phyloP scores from a whole-genome alignment of 768 basidiomycete genomes.

The Sistotremastrum suecicum region DNA sequence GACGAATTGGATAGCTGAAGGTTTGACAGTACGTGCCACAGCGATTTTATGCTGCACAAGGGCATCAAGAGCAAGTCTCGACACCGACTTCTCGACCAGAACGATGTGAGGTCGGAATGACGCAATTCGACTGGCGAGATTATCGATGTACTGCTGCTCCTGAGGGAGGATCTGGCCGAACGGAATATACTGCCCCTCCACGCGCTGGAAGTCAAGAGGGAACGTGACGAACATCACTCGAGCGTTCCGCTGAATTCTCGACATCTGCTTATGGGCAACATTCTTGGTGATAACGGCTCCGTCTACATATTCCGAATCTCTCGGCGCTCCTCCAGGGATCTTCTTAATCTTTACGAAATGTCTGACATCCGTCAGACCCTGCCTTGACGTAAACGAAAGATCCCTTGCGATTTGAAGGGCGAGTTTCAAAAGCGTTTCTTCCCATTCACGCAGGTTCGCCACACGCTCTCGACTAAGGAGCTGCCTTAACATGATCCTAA shows the following conservation, averaged over 20 bases:
- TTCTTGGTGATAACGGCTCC: conserved; percentile 98
- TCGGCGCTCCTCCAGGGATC: conserved; percentile 84
- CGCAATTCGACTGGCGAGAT: conserved; percentile 79
- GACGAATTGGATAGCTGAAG: conserved; percentile 73
- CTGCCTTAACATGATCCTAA: conserved; percentile 84
- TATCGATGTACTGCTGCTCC: conserved; percentile 85
- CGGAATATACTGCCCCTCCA: conserved; percentile 86
- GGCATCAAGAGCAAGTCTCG: conserved; percentile 77
- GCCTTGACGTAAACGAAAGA: conserved; percentile 63
- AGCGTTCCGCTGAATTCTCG: conserved; percentile 66
- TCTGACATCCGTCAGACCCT: conserved; percentile 90
- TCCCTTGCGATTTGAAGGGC: conserved; percentile 79
- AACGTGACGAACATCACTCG: conserved; percentile 95
- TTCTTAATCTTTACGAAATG: conserved; percentile 98
- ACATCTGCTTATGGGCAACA: conserved; percentile 92
- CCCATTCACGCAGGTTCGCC: conserved; percentile 79
- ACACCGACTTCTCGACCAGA: conserved; percentile 83
- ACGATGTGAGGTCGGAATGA: conserved; percentile 86
- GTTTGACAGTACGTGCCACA: conserved; percentile 82
- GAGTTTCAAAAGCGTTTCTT: conserved; percentile 64
- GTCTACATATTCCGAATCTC: conserved; percentile 92
- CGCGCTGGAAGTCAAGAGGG: conserved; percentile 84
- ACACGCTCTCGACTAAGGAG: conserved; percentile 75
- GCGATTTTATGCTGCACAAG: conserved; percentile 76
- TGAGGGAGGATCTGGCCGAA: conserved; percentile 85